These are phyloP conservation scores for Hyaloscypha variabilis DNA, from an alignment of 495 filamentous ascomycete species.

Conservation along the genomic window DNA sequence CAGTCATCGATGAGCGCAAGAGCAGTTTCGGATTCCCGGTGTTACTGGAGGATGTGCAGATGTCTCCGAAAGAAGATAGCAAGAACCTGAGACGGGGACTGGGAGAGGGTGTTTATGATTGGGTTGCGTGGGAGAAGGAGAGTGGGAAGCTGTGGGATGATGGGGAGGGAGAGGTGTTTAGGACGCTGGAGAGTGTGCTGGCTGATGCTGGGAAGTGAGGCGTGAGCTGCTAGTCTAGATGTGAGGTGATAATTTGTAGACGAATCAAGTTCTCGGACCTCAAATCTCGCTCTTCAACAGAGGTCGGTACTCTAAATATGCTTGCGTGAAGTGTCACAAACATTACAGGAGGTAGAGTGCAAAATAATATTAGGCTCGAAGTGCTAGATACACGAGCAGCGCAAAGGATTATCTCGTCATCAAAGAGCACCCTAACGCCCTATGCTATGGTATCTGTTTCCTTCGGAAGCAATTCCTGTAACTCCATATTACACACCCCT, in stretches of 20 bases:
- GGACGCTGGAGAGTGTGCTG: not conserved
- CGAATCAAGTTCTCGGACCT: no score
- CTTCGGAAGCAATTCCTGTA: not conserved
- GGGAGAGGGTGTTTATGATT: slow-evolving; percentile 29
- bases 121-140: slow-evolving; percentile 11
- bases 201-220: slow-evolving; percentile 3
- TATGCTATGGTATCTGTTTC: not conserved
- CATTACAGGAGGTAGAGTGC: not conserved
- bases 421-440: not conserved
- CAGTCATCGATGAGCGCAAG: not conserved
- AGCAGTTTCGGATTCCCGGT: not conserved
- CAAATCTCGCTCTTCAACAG: no score
- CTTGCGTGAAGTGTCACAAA: not conserved
- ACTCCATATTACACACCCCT: not conserved
- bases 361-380: not conserved
- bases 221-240: not conserved
- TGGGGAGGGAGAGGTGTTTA: not conserved
- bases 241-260: not conserved
- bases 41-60: not conserved
- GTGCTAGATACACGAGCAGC: not conserved
- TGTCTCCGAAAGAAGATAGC: not conserved
- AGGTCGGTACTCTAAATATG: no score
- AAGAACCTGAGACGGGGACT: not conserved
- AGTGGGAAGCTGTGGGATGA: slow-evolving; percentile 8
- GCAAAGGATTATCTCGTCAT: not conserved